Conservation (phyloP, 1,139 yeast genomes). For the Torulaspora globosa region DNA sequence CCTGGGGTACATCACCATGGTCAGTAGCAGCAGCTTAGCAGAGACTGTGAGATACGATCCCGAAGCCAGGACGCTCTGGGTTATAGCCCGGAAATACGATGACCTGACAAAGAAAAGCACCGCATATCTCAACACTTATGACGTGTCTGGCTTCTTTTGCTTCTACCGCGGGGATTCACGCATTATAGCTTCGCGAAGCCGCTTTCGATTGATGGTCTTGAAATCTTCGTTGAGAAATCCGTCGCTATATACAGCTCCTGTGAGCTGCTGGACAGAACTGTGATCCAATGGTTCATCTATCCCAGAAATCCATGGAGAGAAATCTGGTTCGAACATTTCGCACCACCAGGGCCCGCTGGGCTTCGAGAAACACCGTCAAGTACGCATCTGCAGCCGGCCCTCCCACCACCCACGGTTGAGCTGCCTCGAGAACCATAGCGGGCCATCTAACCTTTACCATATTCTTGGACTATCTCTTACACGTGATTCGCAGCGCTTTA, state of each 20-base stretch:
- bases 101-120: conserved; percentile 9
- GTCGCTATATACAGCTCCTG: conserved; percentile 9
- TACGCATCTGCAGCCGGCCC: background rate
- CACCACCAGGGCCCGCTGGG: background rate
- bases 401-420: background rate
- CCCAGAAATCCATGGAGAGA: conserved; percentile 12
- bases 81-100: conserved; percentile 11
- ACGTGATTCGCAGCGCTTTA: conserved; percentile 3
- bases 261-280: conserved; percentile 7
- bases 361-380: background rate
- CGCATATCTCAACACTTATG: conserved; percentile 10
- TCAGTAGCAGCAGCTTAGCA: conserved; percentile 1
- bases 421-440: background rate
- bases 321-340: background rate
- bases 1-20: conserved; percentile 16
- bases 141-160: conserved; percentile 2
- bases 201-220: background rate
- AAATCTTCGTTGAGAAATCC: background rate
- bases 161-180: conserved; percentile 12
- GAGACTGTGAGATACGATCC: conserved; percentile 12
- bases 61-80: conserved; percentile 12
- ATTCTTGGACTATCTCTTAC: background rate
- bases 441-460: background rate
- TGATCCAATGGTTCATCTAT: conserved; percentile 8
- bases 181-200: conserved; percentile 6